A percentile compares a stretch with the other conserved stretches of the same genome.
These are phyloP conservation scores for Aspergillus ustus DNA, from an alignment of 2,329 filamentous ascomycete genomes.

Conservation along the genomic window DNA sequence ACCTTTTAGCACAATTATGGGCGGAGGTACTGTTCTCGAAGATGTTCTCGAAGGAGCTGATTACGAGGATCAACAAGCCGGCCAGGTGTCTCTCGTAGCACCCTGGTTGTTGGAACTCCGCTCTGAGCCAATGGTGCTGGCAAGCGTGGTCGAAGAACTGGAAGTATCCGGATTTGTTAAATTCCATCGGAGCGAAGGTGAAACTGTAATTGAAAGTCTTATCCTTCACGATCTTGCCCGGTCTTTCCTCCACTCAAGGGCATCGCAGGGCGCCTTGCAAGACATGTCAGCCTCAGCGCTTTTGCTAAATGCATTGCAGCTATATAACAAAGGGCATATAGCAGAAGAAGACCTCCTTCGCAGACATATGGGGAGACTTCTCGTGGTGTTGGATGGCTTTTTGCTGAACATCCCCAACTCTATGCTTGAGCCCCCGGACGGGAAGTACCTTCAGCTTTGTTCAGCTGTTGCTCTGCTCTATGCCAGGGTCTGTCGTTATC, in stretches of 20 bases:
- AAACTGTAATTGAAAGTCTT: not conserved
- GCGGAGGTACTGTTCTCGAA: rapidly evolving
- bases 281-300: not conserved
- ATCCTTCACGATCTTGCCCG: not conserved
- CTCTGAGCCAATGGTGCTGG: not conserved
- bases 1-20: not conserved
- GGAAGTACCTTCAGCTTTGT: not conserved
- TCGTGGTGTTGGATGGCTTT: not conserved
- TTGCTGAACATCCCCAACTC: not conserved
- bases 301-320: not conserved
- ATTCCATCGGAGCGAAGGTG: not conserved
- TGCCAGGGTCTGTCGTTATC: not conserved
- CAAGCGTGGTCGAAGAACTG: not conserved
- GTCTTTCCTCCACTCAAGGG: not conserved
- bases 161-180: not conserved
- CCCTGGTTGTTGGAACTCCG: not conserved
- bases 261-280: not conserved
- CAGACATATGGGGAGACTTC: not conserved
- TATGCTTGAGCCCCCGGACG: not conserved
- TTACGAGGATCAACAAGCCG: rapidly evolving
- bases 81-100: too few species aligned
- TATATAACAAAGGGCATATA: not conserved
- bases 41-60: too few species aligned
- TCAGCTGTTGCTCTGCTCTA: not conserved
- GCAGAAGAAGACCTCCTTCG: not conserved